These are phyloP conservation scores for Ascochyta pisi DNA, from an alignment of 2,329 filamentous ascomycete genomes.

Conservation along the genomic window DNA sequence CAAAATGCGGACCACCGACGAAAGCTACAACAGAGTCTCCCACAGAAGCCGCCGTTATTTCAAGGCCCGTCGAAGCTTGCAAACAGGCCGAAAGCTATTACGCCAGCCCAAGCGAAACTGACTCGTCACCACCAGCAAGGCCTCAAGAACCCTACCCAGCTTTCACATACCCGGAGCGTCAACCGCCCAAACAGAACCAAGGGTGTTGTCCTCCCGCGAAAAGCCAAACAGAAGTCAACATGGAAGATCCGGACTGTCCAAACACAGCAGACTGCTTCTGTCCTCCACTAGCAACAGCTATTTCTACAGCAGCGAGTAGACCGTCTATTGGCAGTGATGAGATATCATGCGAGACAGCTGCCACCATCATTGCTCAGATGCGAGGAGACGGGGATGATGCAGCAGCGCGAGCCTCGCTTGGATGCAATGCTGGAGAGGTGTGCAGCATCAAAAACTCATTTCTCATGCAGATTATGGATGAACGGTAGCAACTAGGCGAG, in stretches of 20 bases:
- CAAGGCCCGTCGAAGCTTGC: background rate
- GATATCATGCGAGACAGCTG: slow-evolving; percentile 39
- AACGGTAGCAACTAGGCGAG: slow-evolving; percentile 12
- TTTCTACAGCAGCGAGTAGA: background rate
- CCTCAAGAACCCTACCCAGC: background rate
- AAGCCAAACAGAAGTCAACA: background rate
- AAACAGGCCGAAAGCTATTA: slow-evolving; percentile 7
- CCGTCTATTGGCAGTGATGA: slow-evolving; percentile 14
- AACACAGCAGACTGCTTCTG: slow-evolving; percentile 32
- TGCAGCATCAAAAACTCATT: slow-evolving; percentile 35
- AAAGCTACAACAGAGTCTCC: background rate
- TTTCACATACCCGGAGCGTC: background rate
- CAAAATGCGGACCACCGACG: background rate
- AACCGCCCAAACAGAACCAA: background rate
- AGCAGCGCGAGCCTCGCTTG: slow-evolving; percentile 27
- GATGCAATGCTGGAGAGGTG: slow-evolving; percentile 22
- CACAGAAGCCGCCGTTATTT: background rate
- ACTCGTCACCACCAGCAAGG: slow-evolving; percentile 6
- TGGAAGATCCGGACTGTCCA: slow-evolving; percentile 22
- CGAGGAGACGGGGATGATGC: slow-evolving; percentile 32
- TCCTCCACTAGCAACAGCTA: slow-evolving; percentile 15
- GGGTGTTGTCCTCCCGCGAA: slow-evolving; percentile 5
- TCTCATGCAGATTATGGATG: slow-evolving; percentile 36
- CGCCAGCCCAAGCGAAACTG: slow-evolving; percentile 8
- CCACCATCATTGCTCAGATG: slow-evolving; percentile 38